A percentile compares a stretch with the other conserved stretches of the same genome.
Conservation (phyloP, 306 rosid species). For the Prunus salicina region DNA sequence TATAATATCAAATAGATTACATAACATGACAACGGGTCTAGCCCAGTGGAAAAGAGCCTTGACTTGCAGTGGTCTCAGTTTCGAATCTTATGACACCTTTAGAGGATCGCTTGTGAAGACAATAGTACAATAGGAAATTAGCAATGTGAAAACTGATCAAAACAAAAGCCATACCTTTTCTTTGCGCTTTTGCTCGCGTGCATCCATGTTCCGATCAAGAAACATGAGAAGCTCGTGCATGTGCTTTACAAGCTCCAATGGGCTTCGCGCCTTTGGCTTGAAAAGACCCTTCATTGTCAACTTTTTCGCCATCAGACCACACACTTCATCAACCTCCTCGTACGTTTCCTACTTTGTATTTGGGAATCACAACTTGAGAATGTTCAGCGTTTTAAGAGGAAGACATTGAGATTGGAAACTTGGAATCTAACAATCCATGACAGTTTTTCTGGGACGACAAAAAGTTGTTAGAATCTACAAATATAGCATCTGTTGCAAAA, state of each 20-base stretch:
- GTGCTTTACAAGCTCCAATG: slow-evolving; percentile 45
- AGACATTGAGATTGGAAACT: neutral
- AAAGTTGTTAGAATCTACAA: neutral
- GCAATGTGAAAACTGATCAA: neutral
- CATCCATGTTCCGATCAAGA: slow-evolving; percentile 17
- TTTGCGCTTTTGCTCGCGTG: slow-evolving; percentile 37
- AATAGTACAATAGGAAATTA: neutral
- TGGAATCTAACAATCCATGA: neutral
- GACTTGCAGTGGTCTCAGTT: no score
- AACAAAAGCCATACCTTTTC: slow-evolving; percentile 38
- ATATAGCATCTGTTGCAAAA: neutral
- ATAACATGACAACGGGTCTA: no score
- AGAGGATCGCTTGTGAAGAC: neutral
- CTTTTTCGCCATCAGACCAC: neutral
- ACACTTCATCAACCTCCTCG: neutral
- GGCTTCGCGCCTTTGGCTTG: slow-evolving; percentile 39
- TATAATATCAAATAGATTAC: no score
- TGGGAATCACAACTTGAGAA: neutral
- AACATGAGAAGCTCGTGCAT: slow-evolving; percentile 37
- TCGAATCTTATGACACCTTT: no score
- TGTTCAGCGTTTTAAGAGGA: slow-evolving; percentile 22
- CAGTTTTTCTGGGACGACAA: neutral
- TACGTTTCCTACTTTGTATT: neutral
- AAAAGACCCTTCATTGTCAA: slow-evolving; percentile 38
- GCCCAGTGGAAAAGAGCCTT: no score